phyloP scores from a whole-genome alignment of 2,329 filamentous ascomycete species.

The Beauveria asiatica region DNA sequence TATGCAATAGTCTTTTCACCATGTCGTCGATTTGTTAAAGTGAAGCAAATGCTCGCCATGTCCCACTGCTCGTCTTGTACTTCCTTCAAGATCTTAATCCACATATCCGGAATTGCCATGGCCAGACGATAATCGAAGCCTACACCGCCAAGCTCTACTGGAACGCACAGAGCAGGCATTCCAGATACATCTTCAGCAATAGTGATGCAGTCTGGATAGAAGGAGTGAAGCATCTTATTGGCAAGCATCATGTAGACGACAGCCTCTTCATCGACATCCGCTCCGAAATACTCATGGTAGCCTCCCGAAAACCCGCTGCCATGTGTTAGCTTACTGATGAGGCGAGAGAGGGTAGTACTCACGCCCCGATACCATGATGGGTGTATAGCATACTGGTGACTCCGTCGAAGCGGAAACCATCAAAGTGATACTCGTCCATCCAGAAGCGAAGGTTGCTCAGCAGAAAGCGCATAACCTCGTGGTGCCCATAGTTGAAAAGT shows the following conservation, averaged over 20 bases:
- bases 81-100: conserved; percentile 98
- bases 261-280: conserved; percentile 82
- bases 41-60: conserved; percentile 74
- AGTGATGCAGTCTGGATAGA: conserved; percentile 83
- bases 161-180: conserved; percentile 93
- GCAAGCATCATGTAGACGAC: conserved; percentile 93
- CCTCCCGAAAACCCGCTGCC: conserved; percentile 85
- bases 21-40: conserved; percentile 83
- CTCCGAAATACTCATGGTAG: conserved; percentile 96
- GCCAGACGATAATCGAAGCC: conserved; percentile 96
- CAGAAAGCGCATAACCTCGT: conserved; percentile 92
- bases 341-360: conserved; percentile 30
- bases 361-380: conserved; percentile 96
- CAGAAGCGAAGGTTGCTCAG: conserved; percentile 94
- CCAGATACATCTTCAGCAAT: conserved; percentile 96
- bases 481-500: conserved; percentile 91
- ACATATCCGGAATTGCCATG: conserved; percentile 97
- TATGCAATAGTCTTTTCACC: conserved; percentile 99
- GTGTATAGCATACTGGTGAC: conserved; percentile 97
- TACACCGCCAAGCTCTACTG: conserved; percentile 76
- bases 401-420: conserved; percentile 95
- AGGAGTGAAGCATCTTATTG: conserved; percentile 87
- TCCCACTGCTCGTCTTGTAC: conserved; percentile 88
- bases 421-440: conserved; percentile 98
- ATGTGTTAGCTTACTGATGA: conserved; percentile 17